Evolutionary conservation across 2,329 filamentous ascomycete genomes (phyloP).

Genomic region (Colletotrichum cuscutae): DNA sequence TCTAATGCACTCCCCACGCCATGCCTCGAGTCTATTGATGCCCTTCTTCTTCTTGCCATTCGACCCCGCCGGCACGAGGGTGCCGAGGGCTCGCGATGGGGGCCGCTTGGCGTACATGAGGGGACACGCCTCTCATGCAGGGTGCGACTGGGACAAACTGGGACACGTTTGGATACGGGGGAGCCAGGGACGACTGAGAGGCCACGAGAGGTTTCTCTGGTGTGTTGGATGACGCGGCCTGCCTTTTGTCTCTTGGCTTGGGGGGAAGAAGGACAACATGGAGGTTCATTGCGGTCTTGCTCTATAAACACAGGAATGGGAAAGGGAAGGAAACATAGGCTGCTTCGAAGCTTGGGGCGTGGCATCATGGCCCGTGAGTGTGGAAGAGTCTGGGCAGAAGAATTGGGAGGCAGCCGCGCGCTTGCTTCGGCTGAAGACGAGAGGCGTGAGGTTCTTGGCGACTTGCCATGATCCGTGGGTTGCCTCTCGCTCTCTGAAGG

Average conservation of each 20-base stretch:
- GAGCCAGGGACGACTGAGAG: background rate
- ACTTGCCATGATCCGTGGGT: background rate
- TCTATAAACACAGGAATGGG: background rate
- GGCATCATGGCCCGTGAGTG: background rate
- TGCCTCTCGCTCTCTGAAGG: background rate
- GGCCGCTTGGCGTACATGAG: conserved; percentile 27
- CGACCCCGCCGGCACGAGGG: conserved; percentile 28
- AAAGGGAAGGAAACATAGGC: background rate
- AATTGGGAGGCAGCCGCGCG: conserved; percentile 27
- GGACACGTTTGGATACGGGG: background rate
- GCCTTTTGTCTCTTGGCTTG: background rate
- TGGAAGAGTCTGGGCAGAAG: background rate
- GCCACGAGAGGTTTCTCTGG: background rate
- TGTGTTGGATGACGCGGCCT: conserved; percentile 27
- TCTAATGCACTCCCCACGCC: background rate
- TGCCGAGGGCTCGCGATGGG: conserved; percentile 30
- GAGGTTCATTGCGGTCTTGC: background rate
- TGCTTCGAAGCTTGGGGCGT: background rate
- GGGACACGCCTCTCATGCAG: conserved; percentile 4
- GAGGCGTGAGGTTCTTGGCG: background rate
- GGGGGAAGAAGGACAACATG: background rate
- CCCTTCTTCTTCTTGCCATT: background rate
- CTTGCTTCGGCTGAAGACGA: background rate
- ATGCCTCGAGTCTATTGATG: background rate
- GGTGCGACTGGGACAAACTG: conserved; percentile 4